Percentiles rank a stretch among this genome's conserved stretches.
Conservation (phyloP, 495 filamentous ascomycete species). For the Coniosporium apollinis region DNA sequence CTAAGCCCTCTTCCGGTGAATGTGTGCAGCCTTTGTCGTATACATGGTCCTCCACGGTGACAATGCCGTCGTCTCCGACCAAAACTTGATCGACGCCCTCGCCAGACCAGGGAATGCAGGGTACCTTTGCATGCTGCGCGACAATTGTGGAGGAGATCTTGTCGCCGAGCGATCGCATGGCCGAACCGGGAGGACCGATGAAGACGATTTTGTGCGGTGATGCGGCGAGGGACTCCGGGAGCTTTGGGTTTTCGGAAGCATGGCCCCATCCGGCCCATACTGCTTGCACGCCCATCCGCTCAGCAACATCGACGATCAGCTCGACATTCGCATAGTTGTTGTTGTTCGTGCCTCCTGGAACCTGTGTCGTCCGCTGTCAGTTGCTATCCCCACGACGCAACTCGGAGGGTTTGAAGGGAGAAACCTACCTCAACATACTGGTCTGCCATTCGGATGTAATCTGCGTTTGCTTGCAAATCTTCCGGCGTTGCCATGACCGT, state of each 20-base stretch:
- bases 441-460: slow-evolving; percentile 99
- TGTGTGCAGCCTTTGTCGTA: slow-evolving; percentile 85
- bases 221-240: slow-evolving; percentile 86
- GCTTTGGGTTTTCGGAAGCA: slow-evolving; percentile 94
- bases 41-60: slow-evolving; percentile 73
- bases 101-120: slow-evolving; percentile 98
- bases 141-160: slow-evolving; percentile 99
- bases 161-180: slow-evolving; percentile 97
- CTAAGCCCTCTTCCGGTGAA: slow-evolving; percentile 74
- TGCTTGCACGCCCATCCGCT: slow-evolving; percentile 94
- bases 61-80: slow-evolving; percentile 68
- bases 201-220: slow-evolving; percentile 98
- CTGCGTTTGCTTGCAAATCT: slow-evolving; percentile 91
- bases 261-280: slow-evolving; percentile 99
- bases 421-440: slow-evolving; percentile 86
- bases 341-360: slow-evolving; percentile 98
- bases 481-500: slow-evolving; percentile 99
- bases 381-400: background rate
- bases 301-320: slow-evolving; percentile 97
- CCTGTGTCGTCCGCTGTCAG: slow-evolving; percentile 21
- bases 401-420: too few species aligned
- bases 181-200: slow-evolving; percentile 92
- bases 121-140: slow-evolving; percentile 89
- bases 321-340: slow-evolving; percentile 99
- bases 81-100: slow-evolving; percentile 70